Percentiles rank a stretch among this genome's conserved stretches.
Conservation (phyloP, 2,329 filamentous ascomycete species). For the Cercospora sojina region DNA sequence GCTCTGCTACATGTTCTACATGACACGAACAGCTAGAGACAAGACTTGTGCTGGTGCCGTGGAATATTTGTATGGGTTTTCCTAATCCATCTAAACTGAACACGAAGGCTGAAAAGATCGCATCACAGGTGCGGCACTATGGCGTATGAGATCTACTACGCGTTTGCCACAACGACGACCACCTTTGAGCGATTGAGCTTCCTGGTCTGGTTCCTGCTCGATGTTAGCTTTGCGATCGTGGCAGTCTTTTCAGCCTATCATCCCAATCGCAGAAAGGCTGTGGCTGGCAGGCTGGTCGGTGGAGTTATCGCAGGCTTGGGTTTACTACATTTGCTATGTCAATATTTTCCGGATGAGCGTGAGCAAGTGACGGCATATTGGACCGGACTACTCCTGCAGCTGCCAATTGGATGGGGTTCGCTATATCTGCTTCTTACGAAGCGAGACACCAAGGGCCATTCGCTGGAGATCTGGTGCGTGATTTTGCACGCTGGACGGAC, state of each 20-base stretch:
- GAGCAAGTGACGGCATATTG: slow-evolving; percentile 45
- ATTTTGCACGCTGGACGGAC: not conserved
- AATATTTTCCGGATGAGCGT: slow-evolving; percentile 41
- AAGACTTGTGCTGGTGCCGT: slow-evolving; percentile 37
- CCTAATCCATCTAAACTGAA: not conserved
- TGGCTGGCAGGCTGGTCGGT: slow-evolving; percentile 32
- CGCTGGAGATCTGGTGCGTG: slow-evolving; percentile 43
- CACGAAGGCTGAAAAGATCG: not conserved
- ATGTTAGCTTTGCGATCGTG: slow-evolving; percentile 39
- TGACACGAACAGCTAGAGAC: slow-evolving; percentile 40
- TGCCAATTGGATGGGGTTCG: slow-evolving; percentile 43
- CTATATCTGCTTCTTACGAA: slow-evolving; percentile 36
- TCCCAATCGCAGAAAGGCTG: slow-evolving; percentile 25
- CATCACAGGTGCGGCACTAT: slow-evolving; percentile 31
- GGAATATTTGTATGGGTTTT: slow-evolving; percentile 28
- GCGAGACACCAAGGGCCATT: slow-evolving; percentile 41
- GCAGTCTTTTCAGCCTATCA: slow-evolving; percentile 37
- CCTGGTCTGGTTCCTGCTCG: slow-evolving; percentile 42
- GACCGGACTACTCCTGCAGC: slow-evolving; percentile 41
- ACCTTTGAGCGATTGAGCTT: slow-evolving; percentile 40
- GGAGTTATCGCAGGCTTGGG: slow-evolving; percentile 36
- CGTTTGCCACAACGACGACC: slow-evolving; percentile 39
- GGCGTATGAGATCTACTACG: slow-evolving; percentile 45
- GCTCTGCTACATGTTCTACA: slow-evolving; percentile 45
- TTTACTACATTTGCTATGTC: slow-evolving; percentile 34